phyloP scores from a whole-genome alignment of 441 rosid species.

The Brassica hybrid region DNA sequence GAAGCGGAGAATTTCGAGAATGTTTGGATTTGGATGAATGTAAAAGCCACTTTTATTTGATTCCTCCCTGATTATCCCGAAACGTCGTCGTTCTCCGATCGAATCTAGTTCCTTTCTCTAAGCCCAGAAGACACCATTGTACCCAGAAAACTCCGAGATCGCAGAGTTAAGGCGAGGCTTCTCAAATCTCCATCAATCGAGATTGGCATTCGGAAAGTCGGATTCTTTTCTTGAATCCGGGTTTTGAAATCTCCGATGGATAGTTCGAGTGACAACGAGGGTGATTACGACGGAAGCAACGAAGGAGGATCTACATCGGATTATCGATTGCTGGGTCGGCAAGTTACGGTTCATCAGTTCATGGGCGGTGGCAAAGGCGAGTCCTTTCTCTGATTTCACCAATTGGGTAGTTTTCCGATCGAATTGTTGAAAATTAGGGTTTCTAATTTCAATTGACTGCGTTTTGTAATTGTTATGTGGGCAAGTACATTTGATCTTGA shows the following conservation, averaged over 20 bases:
- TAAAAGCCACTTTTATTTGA: constrained; percentile 5
- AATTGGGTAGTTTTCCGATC: constrained; percentile 10
- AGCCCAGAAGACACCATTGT: constrained; percentile 16
- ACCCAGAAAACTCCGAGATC: constrained; percentile 7
- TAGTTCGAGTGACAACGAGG: constrained; percentile 44
- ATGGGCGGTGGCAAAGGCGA: constrained; percentile 90
- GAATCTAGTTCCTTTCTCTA: constrained; percentile 5
- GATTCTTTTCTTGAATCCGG: constrained; percentile 2
- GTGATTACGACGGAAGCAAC: constrained; percentile 50
- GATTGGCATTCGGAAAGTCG: background rate
- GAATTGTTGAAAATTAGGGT: constrained; percentile 12
- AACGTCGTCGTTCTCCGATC: constrained; percentile 22
- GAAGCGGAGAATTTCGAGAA: constrained; percentile 25
- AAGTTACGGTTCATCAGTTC: constrained; percentile 71
- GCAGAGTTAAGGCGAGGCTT: constrained; percentile 1
- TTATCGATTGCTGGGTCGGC: constrained; percentile 69
- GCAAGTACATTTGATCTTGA: constrained; percentile 23
- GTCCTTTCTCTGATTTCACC: background rate
- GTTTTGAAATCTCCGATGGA: constrained; percentile 48
- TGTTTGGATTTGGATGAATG: constrained; percentile 24
- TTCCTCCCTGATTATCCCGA: constrained; percentile 6
- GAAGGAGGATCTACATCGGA: constrained; percentile 41
- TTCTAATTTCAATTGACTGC: constrained; percentile 28
- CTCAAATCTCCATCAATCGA: background rate
- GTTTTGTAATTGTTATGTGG: background rate